Conservation (phyloP, 805 yeast genomes). For the Cyberlindnera bimundalis region DNA sequence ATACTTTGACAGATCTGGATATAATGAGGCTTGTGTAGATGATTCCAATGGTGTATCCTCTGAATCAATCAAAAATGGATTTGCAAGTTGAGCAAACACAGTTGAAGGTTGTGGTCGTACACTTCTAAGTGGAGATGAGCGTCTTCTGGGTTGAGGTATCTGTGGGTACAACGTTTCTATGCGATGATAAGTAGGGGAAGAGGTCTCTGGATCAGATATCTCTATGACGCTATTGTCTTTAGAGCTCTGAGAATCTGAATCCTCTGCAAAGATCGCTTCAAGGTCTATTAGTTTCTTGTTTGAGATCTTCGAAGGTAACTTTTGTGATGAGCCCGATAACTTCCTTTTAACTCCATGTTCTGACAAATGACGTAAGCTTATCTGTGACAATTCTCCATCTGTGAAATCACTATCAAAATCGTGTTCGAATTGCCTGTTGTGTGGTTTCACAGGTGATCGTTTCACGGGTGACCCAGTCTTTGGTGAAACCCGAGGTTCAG, state of each 20-base stretch:
- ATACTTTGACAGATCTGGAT: background rate
- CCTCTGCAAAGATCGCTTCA: slow-evolving; percentile 14
- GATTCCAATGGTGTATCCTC: background rate
- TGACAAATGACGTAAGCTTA: too few relatives aligned
- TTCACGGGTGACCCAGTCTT: too few relatives aligned
- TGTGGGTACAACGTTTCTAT: slow-evolving; percentile 22
- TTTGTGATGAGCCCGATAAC: too few relatives aligned
- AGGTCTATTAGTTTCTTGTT: slow-evolving; percentile 5
- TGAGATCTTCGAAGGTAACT: too few relatives aligned
- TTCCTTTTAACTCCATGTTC: too few relatives aligned
- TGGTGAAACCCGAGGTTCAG: too few relatives aligned
- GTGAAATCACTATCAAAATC: slow-evolving; percentile 16
- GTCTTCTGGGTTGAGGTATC: background rate
- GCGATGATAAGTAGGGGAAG: slow-evolving; percentile 29
- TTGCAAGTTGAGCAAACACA: too few relatives aligned
- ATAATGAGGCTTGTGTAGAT: background rate
- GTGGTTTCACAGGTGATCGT: slow-evolving; percentile 11
- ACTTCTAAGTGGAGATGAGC: background rate
- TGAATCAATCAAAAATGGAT: too few relatives aligned
- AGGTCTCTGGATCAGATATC: slow-evolving; percentile 24
- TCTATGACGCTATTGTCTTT: background rate
- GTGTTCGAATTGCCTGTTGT: slow-evolving; percentile 17
- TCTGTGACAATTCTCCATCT: too few relatives aligned
- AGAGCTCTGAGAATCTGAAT: slow-evolving; percentile 1
- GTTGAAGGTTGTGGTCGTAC: too few relatives aligned